These are phyloP conservation scores for Arabidopsis suecica DNA, from an alignment of 345 rosid species.

Conservation along the genomic window DNA sequence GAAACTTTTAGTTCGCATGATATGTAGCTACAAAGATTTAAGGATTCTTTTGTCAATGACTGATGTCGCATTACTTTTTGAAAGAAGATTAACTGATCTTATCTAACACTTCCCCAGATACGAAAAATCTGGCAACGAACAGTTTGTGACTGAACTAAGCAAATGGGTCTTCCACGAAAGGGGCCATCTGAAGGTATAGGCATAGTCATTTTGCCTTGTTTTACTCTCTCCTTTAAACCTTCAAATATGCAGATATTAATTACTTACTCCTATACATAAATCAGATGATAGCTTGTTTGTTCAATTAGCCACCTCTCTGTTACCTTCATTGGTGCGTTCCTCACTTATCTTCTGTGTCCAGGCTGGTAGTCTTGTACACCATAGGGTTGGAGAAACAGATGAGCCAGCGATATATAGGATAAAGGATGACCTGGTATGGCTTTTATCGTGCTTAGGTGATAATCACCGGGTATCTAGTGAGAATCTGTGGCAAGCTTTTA, in stretches of 20 bases:
- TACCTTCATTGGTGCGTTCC: slow-evolving; percentile 14
- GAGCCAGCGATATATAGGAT: slow-evolving; percentile 71
- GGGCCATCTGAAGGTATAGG: slow-evolving; percentile 65
- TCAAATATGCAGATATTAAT: neutral
- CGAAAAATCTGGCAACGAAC: slow-evolving; percentile 68
- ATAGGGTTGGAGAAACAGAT: slow-evolving; percentile 60
- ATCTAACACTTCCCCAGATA: slow-evolving; percentile 49
- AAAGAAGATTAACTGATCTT: slow-evolving; percentile 28
- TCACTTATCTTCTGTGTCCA: slow-evolving; percentile 41
- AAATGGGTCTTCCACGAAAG: slow-evolving; percentile 84
- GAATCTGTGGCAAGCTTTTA: slow-evolving; percentile 22
- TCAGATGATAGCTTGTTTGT: slow-evolving; percentile 22
- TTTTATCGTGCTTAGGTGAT: slow-evolving; percentile 14
- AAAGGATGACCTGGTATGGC: slow-evolving; percentile 67
- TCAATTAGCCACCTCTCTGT: neutral
- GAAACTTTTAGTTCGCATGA: neutral
- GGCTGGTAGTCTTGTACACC: slow-evolving; percentile 63
- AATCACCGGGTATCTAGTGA: neutral
- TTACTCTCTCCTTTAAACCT: neutral
- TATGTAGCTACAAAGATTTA: slow-evolving; percentile 12
- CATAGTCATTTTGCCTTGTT: slow-evolving; percentile 17
- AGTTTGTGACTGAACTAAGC: slow-evolving; percentile 73
- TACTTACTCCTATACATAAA: slow-evolving; percentile 11
- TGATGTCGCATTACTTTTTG: slow-evolving; percentile 7
- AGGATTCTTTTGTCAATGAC: neutral